A percentile compares a stretch with the other conserved stretches of the same genome.
Conservation (phyloP, 179 eudicot species). For the Spinacia oleracea region DNA sequence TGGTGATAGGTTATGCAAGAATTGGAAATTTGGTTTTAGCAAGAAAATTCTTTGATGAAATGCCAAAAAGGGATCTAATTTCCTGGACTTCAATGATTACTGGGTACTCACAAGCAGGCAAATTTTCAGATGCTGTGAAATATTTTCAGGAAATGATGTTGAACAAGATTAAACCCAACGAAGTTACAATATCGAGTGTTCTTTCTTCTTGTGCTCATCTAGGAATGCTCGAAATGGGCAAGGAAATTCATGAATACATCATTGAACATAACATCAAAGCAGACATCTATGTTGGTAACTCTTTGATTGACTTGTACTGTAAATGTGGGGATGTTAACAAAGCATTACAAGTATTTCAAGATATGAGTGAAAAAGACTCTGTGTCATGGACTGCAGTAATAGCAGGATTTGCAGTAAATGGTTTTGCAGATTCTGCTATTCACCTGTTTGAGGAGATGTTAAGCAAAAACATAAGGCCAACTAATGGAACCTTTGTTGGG, state of each 20-base stretch:
- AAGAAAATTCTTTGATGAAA: slow-evolving; percentile 50
- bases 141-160: slow-evolving; percentile 55
- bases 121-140: slow-evolving; percentile 43
- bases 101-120: slow-evolving; percentile 48
- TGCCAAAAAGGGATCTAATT: slow-evolving; percentile 65
- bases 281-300: slow-evolving; percentile 56
- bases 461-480: slow-evolving; percentile 39
- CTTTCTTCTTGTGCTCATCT: slow-evolving; percentile 68
- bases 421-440: slow-evolving; percentile 46
- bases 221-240: slow-evolving; percentile 54
- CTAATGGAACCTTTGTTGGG: slow-evolving; percentile 59
- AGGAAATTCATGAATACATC: slow-evolving; percentile 46
- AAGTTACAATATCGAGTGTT: slow-evolving; percentile 44
- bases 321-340: slow-evolving; percentile 58
- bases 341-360: slow-evolving; percentile 48
- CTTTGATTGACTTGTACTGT: slow-evolving; percentile 66
- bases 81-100: slow-evolving; percentile 74
- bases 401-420: slow-evolving; percentile 60
- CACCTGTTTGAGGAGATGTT: slow-evolving; percentile 51
- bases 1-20: slow-evolving; percentile 57
- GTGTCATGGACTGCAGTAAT: slow-evolving; percentile 66
- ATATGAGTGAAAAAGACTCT: slow-evolving; percentile 49
- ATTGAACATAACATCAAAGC: slow-evolving; percentile 34
- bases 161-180: slow-evolving; percentile 51
- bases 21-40: slow-evolving; percentile 50